These are phyloP conservation scores for Astragalus membranaceus DNA, from an alignment of 306 rosid genomes.

Conservation along the genomic window DNA sequence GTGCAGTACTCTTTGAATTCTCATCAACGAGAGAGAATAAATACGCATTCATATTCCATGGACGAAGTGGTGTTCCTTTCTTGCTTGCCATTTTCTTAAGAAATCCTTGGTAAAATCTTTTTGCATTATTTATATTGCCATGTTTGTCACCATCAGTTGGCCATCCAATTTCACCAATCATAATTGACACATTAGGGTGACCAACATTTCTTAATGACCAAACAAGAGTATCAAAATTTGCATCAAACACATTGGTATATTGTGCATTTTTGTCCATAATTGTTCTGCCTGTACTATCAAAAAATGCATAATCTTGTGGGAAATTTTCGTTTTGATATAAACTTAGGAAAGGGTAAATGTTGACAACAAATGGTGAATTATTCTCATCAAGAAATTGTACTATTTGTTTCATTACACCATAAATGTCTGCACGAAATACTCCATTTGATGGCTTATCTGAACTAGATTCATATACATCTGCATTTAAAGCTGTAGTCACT, in stretches of 20 bases:
- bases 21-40: conserved; percentile 62
- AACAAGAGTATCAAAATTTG: conserved; percentile 57
- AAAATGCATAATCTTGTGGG: conserved; percentile 55
- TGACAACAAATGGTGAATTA: conserved; percentile 54
- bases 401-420: conserved; percentile 30
- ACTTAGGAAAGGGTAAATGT: conserved; percentile 81
- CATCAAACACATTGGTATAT: conserved; percentile 65
- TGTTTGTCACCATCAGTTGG: conserved; percentile 61
- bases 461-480: conserved; percentile 58
- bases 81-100: conserved; percentile 40
- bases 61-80: conserved; percentile 51
- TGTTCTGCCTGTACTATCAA: conserved; percentile 21
- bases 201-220: conserved; percentile 48
- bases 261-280: conserved; percentile 30
- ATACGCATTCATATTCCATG: conserved; percentile 25
- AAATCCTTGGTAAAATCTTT: conserved; percentile 56
- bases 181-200: conserved; percentile 28
- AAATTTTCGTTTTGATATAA: conserved; percentile 38
- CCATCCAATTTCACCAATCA: conserved; percentile 86
- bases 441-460: conserved; percentile 61
- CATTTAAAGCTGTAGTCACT: conserved; percentile 57
- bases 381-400: conserved; percentile 33
- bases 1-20: conserved; percentile 51
- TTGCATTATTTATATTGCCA: conserved; percentile 30
- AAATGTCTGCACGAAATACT: conserved; percentile 39